A percentile compares a stretch with the other conserved stretches of the same genome.
Evolutionary conservation across 495 filamentous ascomycete species (phyloP).

Genomic region (Cudoniella acicularis): DNA sequence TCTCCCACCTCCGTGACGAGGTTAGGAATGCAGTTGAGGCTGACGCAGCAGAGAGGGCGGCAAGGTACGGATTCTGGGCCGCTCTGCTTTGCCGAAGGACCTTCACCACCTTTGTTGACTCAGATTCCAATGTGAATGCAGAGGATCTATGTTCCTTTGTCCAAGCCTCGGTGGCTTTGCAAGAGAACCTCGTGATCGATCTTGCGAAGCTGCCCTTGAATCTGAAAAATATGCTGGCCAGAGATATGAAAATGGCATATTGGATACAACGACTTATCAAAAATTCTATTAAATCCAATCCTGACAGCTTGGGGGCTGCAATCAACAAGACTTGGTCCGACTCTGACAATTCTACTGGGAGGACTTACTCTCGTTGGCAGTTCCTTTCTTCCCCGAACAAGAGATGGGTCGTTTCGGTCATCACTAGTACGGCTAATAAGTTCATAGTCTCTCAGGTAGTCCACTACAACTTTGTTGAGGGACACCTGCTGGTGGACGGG

Average conservation of each 20-base stretch:
- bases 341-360: not conserved
- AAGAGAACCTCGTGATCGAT: constrained; percentile 27
- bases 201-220: constrained; percentile 17
- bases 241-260: constrained; percentile 28
- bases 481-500: constrained; percentile 45
- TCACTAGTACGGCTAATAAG: constrained; percentile 20
- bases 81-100: constrained; percentile 48
- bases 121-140: constrained; percentile 1
- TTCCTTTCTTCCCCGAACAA: constrained; percentile 25
- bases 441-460: constrained; percentile 26
- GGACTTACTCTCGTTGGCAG: constrained; percentile 18
- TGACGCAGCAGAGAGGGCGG: constrained; percentile 30
- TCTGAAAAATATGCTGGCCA: constrained; percentile 22
- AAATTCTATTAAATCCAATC: constrained; percentile 19
- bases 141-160: constrained; percentile 28
- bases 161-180: constrained; percentile 24
- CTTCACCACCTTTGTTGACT: constrained; percentile 34
- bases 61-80: constrained; percentile 43
- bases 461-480: constrained; percentile 44
- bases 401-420: constrained; percentile 30
- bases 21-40: constrained; percentile 37
- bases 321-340: constrained; percentile 12
- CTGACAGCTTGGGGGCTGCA: constrained; percentile 6
- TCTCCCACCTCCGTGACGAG: constrained; percentile 39
- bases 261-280: constrained; percentile 15